phyloP scores from a whole-genome alignment of 2,329 filamentous ascomycete species.

The Trichoderma simmonsii region DNA sequence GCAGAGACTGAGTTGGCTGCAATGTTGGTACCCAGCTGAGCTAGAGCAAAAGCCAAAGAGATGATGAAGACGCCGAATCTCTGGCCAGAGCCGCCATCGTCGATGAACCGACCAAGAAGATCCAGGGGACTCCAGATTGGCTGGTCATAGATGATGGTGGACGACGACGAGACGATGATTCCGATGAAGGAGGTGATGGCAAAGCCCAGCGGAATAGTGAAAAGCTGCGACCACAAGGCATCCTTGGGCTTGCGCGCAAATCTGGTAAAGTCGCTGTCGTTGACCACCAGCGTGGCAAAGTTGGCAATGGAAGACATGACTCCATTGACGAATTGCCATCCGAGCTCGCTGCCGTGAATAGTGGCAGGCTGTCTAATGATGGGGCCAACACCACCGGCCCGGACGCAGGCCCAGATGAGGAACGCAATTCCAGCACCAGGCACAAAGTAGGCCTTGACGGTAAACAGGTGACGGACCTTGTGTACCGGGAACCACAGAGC shows the following conservation, averaged over 20 bases:
- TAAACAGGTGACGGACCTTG: slow-evolving; percentile 85
- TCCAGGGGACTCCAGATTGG: slow-evolving; percentile 72
- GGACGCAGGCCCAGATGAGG: slow-evolving; percentile 81
- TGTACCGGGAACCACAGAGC: slow-evolving; percentile 89
- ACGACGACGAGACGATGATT: slow-evolving; percentile 73
- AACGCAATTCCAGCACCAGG: slow-evolving; percentile 80
- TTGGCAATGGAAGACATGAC: slow-evolving; percentile 90
- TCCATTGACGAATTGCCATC: slow-evolving; percentile 78
- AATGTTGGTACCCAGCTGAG: slow-evolving; percentile 83
- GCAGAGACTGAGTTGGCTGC: slow-evolving; percentile 83
- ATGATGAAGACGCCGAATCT: slow-evolving; percentile 76
- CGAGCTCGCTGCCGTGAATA: slow-evolving; percentile 64
- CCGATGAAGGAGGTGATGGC: slow-evolving; percentile 81
- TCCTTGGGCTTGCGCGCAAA: slow-evolving; percentile 75
- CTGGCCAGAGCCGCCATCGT: slow-evolving; percentile 64
- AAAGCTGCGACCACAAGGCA: slow-evolving; percentile 75
- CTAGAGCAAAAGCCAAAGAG: slow-evolving; percentile 66
- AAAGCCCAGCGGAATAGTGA: slow-evolving; percentile 70
- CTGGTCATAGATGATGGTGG: slow-evolving; percentile 62
- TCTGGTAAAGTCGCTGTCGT: slow-evolving; percentile 81
- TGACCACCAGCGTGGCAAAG: slow-evolving; percentile 81
- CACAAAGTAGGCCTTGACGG: slow-evolving; percentile 81
- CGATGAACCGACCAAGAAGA: slow-evolving; percentile 63
- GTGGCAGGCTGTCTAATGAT: slow-evolving; percentile 68
- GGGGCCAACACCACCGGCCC: slow-evolving; percentile 78